Base-by-base conservation (phyloP, 2,329 filamentous ascomycete species). In the Fusarium caatingaense region DNA sequence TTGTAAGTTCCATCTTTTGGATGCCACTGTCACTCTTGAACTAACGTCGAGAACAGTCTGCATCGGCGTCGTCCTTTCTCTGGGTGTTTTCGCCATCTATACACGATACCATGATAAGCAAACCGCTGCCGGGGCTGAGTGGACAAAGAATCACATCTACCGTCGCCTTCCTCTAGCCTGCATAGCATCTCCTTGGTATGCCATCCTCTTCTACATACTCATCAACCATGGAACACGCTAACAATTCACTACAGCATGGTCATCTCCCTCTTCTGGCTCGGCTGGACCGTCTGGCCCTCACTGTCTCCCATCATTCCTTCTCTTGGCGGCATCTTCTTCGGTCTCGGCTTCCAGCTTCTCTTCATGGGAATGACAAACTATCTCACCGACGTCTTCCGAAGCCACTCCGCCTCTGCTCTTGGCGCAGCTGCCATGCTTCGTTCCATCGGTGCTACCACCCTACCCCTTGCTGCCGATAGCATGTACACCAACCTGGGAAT, bases 171-270 rank as follows among this genome's bases (percentile, higher is more conserved):
- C 86, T 77, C 73, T 82, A 20, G 81, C 80, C 4, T 89, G 89
- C 8, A 86, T 88, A 61, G 88, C 88, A 11, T 84, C 88, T n/a
- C 88, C 89, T 0, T 88, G 89, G 78, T 84, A 84, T 41, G 85
- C 84, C 86, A 63, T 64, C 85, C 12, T 11, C 16, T 15, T 40
- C 18, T n/a, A 20, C 15, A 41, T 20, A n/a, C 25, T 21, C 12
- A 8, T 9, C 10, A 12, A 37, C 16, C 8, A 28, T 23, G 4
- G 13, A 16, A 18, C 12, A 11, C 42, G 27, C 56, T 66, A 11
- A 66, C 40, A 20, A 18, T 27, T 25, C 18, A 50, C 40, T 32
- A 82, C 81, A 56, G 78, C n/a, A 80, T 90, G 41, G 88, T 88
- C 0, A 76, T 87, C 44, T 84, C 86, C 18, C 79, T 89, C 7